Base-by-base conservation (phyloP, 352 stramenopile genomes). In the Phytophthora tubulina region DNA sequence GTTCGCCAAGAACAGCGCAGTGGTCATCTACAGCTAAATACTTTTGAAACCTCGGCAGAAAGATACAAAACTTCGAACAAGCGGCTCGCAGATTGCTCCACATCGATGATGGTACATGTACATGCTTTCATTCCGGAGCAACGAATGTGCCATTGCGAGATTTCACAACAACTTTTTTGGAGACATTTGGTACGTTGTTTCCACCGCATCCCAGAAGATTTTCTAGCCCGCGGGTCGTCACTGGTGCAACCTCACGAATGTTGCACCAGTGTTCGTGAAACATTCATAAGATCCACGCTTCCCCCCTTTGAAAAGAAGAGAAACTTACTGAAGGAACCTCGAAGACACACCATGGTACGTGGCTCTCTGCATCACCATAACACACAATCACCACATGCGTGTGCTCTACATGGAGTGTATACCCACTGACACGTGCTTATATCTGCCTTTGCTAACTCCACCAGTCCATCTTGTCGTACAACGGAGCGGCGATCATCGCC, bases 401-500 rank as follows among this genome's bases (percentile, higher is more conserved):
- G 35, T 27, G 35, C 7, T 42, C 10, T 62, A 13, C 31, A 44
- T 45, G 15, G 21, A 54, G 13, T 15, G 3, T 14, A 48, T 2
- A 57, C 17, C 15, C 5, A 44, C 50, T 62, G 15, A 49, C 27
- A 11, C 10, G 57, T 27, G 17, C 35, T 1, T 60, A 7, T 51
- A 6, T 33, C 17, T 70, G 14, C 35, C 8, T 32, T 38, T 63
- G 8, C 3, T 58, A 35, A 6, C 35, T 49, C 15, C 17, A 57
- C 13, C 52, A 94, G 86, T 92, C 84, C 65, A 97, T 97, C 60
- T 78, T 97, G 63, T 97, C 98, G 77, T 99, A 99, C 86, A 99
- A 99, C 82, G 98, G 98, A 70, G 94, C 93, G 54, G 98, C 97
- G 55, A 98, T 99, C 66, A 98, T 99, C 75, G 98, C 97, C 66